These are phyloP conservation scores for Acer saccharum DNA, from an alignment of 345 rosid genomes.

Conservation along the genomic window DNA sequence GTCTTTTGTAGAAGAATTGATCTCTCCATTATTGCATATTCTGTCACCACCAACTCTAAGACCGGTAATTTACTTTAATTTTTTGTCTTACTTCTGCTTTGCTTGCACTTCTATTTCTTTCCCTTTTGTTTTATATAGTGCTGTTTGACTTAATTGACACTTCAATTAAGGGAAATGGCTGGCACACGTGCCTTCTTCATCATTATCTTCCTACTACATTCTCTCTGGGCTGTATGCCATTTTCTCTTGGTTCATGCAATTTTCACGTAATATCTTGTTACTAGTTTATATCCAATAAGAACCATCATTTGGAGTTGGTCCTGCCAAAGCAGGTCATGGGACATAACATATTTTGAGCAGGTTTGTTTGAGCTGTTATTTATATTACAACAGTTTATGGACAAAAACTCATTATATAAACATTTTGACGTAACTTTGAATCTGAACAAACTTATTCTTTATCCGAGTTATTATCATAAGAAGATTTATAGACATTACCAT, in stretches of 20 bases:
- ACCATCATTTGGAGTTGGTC: not conserved
- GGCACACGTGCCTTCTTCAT: not conserved
- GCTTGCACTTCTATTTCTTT: conserved; percentile 19
- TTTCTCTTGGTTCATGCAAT: not conserved
- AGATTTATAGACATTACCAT: not conserved
- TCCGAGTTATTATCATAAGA: not conserved
- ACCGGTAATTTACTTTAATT: conserved; percentile 55
- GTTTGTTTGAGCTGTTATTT: not conserved
- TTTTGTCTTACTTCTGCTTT: conserved; percentile 15
- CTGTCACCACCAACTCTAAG: conserved; percentile 80
- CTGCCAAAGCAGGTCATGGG: not conserved
- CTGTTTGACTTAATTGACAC: not conserved
- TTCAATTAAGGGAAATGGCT: not conserved
- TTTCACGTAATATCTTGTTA: not conserved
- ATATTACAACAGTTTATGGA: not conserved
- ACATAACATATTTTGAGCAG: not conserved
- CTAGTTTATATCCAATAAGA: not conserved
- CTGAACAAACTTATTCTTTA: not conserved
- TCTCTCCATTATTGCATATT: conserved; percentile 76
- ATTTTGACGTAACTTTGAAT: not conserved
- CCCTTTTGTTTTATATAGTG: not conserved
- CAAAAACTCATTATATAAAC: not conserved
- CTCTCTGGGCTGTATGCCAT: not conserved
- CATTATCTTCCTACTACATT: not conserved
- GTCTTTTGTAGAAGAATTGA: conserved; percentile 71